These are phyloP conservation scores for Cordia subcordata DNA, from an alignment of 257 asterid genomes.

Conservation along the genomic window DNA sequence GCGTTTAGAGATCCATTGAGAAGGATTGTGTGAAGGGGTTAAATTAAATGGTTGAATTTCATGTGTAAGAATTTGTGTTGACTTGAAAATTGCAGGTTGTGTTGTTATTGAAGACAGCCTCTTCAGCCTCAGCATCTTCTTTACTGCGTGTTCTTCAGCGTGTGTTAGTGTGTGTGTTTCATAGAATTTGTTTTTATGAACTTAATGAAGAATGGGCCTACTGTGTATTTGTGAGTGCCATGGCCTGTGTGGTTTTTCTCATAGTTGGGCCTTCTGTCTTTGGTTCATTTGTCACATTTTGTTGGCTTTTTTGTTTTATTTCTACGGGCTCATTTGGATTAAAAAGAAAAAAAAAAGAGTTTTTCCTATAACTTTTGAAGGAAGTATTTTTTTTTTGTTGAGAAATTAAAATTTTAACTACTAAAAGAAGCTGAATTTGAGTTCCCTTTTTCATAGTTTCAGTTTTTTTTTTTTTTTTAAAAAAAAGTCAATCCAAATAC, in stretches of 20 bases:
- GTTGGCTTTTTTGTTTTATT: neutral
- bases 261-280: neutral
- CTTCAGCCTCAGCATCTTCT: constrained; percentile 59
- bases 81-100: constrained; percentile 24
- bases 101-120: constrained; percentile 27
- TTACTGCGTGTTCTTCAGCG: neutral
- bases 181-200: neutral
- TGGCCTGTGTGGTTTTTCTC: neutral
- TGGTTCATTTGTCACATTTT: neutral
- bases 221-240: neutral
- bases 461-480: no score
- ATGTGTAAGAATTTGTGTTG: constrained; percentile 12
- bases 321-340: no score
- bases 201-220: neutral
- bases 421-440: no score
- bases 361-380: no score
- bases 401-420: no score
- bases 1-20: constrained; percentile 59
- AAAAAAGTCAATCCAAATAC: no score
- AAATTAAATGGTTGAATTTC: constrained; percentile 24
- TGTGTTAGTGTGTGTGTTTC: neutral
- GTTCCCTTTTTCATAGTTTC: no score
- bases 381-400: no score
- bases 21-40: constrained; percentile 39
- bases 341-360: no score